Evolutionary conservation across 192 early-diverging fungal species (phyloP), one percentile per base, ranked within the genome.

Genomic region (Globomyces pollinis-pini): DNA sequence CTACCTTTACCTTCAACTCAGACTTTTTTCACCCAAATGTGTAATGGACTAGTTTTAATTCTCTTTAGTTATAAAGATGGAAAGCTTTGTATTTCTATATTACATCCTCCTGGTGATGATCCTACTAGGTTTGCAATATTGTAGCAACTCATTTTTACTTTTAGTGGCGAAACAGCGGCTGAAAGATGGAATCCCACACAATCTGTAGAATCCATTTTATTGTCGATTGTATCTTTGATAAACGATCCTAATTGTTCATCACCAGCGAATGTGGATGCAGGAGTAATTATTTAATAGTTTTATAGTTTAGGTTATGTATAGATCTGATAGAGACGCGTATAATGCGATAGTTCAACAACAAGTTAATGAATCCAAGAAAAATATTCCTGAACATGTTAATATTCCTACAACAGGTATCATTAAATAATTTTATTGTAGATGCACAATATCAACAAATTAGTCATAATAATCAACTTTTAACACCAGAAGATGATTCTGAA

Each of bases 111-210:
- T 29, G 75, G 75, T 1, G 77, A 77, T 44, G 78, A 82, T 44
- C 77, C 82, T 7, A 67, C 81, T 59, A 66, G 60, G 65, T 66
- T 57, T 3, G 7, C 52, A 50, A 38, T n/a, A n/a, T n/a, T n/a
- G n/a, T n/a, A n/a, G n/a, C n/a, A 43, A 6, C 0, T 58, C 20
- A 20, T 61, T 43, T 33, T 12, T 62, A 8, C 16, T 16, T 1
- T 42, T 23, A 85, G 84, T 35, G 84, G 85, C n/a, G 88, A 89
- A 56, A 70, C 64, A 35, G 84, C 86, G 7, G 77, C 77, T 38
- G 86, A 90, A 72, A 81, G 88, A 50, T 90, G 88, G 88, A 90
- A 88, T 66, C 88, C 88, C 7, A 87, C 86, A 24, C 88, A 89
- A 50, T 57, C 59, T 15, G 75, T 80, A 24, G 78, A 80, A 52